Percentiles rank a stretch among this genome's conserved stretches.
phyloP scores from a whole-genome alignment of 148 eudicot genomes.

The Fagopyrum homotropicum region DNA sequence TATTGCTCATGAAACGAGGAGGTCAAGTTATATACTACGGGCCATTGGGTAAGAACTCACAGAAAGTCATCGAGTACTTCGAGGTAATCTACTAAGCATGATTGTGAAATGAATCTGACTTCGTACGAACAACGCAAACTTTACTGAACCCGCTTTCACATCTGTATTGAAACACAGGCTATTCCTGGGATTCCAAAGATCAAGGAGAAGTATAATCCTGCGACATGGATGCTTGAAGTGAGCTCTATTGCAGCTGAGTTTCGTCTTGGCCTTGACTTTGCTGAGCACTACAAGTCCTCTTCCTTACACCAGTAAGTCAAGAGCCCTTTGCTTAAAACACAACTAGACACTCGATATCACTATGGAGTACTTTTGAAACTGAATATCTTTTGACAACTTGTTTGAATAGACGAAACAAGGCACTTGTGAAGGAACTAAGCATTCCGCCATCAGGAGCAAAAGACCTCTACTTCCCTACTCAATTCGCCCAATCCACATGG shows the following conservation, averaged over 20 bases:
- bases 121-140: background rate
- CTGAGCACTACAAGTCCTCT: conserved; percentile 52
- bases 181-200: conserved; percentile 59
- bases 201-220: conserved; percentile 64
- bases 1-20: conserved; percentile 75
- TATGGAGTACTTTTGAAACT: background rate
- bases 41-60: conserved; percentile 58
- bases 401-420: conserved; percentile 45
- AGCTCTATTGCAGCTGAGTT: conserved; percentile 61
- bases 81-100: conserved; percentile 32
- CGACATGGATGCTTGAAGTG: conserved; percentile 82
- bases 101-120: background rate
- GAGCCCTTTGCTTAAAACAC: background rate
- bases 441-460: conserved; percentile 43
- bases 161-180: conserved; percentile 20
- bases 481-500: conserved; percentile 48
- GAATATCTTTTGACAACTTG: background rate
- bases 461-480: conserved; percentile 44
- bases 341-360: background rate
- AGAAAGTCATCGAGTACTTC: conserved; percentile 56
- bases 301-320: conserved; percentile 49
- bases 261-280: conserved; percentile 58
- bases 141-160: background rate
- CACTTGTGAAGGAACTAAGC: conserved; percentile 54
- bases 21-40: conserved; percentile 70